Conservation (phyloP, 495 filamentous ascomycete species). For the Rhypophila decipiens region DNA sequence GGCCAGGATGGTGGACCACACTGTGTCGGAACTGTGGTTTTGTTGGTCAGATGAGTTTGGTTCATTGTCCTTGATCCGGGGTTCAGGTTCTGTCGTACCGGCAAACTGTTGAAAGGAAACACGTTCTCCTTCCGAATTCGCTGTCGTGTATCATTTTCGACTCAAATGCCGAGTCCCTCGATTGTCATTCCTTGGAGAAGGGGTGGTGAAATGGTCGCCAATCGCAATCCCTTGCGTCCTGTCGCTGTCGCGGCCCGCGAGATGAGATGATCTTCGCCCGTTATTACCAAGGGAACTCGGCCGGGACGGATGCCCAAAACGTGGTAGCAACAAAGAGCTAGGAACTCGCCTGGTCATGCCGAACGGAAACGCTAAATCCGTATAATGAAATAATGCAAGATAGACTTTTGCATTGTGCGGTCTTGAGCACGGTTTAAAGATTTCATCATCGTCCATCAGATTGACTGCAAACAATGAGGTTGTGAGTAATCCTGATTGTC, state of each 20-base stretch:
- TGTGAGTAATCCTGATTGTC: too few species aligned
- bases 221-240: background rate
- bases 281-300: background rate
- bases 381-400: too few species aligned
- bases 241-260: background rate
- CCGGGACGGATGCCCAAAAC: background rate
- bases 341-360: background rate
- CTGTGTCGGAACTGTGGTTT: too few species aligned
- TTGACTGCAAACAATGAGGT: too few species aligned
- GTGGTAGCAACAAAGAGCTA: background rate
- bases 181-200: background rate
- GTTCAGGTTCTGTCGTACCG: conserved; percentile 26
- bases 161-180: background rate
- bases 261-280: background rate
- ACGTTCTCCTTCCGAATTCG: too few species aligned
- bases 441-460: background rate
- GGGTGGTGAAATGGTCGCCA: background rate
- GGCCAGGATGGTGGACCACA: background rate
- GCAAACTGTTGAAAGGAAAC: too few species aligned
- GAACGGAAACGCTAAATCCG: too few species aligned
- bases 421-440: background rate
- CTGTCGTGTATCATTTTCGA: background rate
- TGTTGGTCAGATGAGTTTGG: conserved; percentile 10
- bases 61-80: conserved; percentile 19
- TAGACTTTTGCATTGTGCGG: too few species aligned